Conservation (phyloP, 768 basidiomycete genomes). For the Saitozyma sp. region DNA sequence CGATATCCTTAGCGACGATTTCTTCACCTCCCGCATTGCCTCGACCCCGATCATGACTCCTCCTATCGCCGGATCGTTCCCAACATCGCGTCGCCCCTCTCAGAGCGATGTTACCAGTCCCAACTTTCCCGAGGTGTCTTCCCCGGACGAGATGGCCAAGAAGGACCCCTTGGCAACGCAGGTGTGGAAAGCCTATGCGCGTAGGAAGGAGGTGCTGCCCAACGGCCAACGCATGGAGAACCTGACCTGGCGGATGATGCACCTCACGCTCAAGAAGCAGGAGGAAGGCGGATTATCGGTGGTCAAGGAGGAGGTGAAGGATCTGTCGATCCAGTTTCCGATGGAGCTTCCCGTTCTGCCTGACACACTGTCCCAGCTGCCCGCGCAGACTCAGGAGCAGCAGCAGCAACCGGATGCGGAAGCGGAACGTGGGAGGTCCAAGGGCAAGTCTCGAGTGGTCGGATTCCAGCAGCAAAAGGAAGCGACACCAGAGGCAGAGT, state of each 20-base stretch:
- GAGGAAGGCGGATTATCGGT: slow-evolving; percentile 27
- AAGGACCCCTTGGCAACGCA: slow-evolving; percentile 92
- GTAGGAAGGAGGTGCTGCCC: slow-evolving; percentile 82
- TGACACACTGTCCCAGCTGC: background rate
- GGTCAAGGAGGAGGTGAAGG: slow-evolving; percentile 15
- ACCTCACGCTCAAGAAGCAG: slow-evolving; percentile 79
- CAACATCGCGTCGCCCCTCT: slow-evolving; percentile 29
- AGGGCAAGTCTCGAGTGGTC: slow-evolving; percentile 49
- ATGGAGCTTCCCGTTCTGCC: too few relatives aligned
- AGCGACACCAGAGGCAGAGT: slow-evolving; percentile 61
- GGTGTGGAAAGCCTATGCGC: slow-evolving; percentile 95
- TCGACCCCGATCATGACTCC: slow-evolving; percentile 18
- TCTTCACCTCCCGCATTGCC: slow-evolving; percentile 29
- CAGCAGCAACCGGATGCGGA: slow-evolving; percentile 27
- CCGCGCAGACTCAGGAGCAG: slow-evolving; percentile 5
- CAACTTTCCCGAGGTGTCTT: slow-evolving; percentile 17
- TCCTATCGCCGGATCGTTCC: slow-evolving; percentile 13
- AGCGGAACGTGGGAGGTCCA: slow-evolving; percentile 47
- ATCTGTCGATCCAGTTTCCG: background rate
- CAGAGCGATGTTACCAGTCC: slow-evolving; percentile 31
- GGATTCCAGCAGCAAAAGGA: slow-evolving; percentile 36
- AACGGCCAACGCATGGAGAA: slow-evolving; percentile 97
- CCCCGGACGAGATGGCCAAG: slow-evolving; percentile 48
- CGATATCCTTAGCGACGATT: slow-evolving; percentile 48
- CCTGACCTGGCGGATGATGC: slow-evolving; percentile 98